phyloP scores from a whole-genome alignment of 306 rosid genomes.

The Astragalus glycyphyllos region DNA sequence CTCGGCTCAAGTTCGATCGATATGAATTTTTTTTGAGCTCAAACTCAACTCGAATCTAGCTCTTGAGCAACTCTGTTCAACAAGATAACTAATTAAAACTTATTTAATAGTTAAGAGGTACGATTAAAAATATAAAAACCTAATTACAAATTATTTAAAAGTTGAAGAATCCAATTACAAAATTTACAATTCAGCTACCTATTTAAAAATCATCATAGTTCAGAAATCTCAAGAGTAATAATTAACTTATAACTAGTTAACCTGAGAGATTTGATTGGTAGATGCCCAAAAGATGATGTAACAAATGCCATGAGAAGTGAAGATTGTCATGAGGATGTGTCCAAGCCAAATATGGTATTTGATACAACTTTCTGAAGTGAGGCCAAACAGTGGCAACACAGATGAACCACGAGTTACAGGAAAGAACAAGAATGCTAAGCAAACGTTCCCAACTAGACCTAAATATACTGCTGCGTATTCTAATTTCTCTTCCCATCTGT shows the following conservation, averaged over 20 bases:
- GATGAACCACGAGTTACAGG: conserved; percentile 88
- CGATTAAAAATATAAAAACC: background rate
- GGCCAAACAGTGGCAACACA: conserved; percentile 72
- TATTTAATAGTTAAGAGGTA: background rate
- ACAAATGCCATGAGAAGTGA: conserved; percentile 71
- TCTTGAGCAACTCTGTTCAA: too few relatives aligned
- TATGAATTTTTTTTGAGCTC: too few relatives aligned
- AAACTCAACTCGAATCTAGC: too few relatives aligned
- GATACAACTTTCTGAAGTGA: conserved; percentile 72
- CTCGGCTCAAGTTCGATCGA: too few relatives aligned
- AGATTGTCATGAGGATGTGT: conserved; percentile 58
- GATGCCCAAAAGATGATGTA: conserved; percentile 57
- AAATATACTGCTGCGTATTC: conserved; percentile 44
- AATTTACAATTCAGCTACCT: too few relatives aligned
- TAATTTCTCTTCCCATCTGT: conserved; percentile 73
- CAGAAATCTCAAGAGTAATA: too few relatives aligned
- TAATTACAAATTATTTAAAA: too few relatives aligned
- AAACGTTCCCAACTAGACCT: conserved; percentile 65
- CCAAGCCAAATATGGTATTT: conserved; percentile 93
- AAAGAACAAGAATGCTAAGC: conserved; percentile 67
- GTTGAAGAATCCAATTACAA: too few relatives aligned
- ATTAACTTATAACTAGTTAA: background rate
- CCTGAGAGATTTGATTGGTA: conserved; percentile 53
- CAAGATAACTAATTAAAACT: too few relatives aligned
- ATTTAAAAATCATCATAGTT: too few relatives aligned